Base-by-base conservation (phyloP, 495 filamentous ascomycete species). In the Elasticomyces elasticus region DNA sequence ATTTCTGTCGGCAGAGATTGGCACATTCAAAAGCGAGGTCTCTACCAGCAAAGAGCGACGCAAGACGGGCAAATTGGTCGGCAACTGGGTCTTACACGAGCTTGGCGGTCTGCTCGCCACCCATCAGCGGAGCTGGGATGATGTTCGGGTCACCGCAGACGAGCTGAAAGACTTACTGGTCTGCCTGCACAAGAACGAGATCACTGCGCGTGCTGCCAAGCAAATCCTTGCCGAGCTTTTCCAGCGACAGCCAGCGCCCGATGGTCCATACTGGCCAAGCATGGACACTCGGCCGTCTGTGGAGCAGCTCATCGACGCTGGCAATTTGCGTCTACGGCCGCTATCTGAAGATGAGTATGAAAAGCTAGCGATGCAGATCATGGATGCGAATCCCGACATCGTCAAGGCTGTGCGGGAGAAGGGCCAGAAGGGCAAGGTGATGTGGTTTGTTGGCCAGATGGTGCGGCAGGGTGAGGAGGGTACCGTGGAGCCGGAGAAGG, bases 391-490 rank as follows among this genome's bases (percentile, higher is more conserved):
- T 57, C 66, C 67, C 10, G 63, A 81, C 49, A 78, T 89, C 58
- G 72, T 92, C 41, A 71, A 74, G 60, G 80, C 87, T 62, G 86
- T 94, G 56, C 66, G 78, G 46, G 67, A 67, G 26, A 78, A 83
- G 60, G 78, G 79, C 27, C 79, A 84, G 4, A 72, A 76, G 45
- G 84, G 85, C 2, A 94, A 95, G 69, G 67, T 94, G 26, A 84
- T 83, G 62, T 96, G 83, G 68, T 81, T 97, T 57, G 83, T 98
- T 5, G 92, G 92, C 17, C 84, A 85, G 69, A 92, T 96, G 86
- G 88, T 98, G 77, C 76, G 79, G 44, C 70, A 72, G 31, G 84
- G 87, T 7, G 79, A 79, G 26, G 82, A 87, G 59, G 85, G 89
- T 30, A 83, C 79, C 5, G 81, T 95, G 28, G 83, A 94, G 68